phyloP scores from a whole-genome alignment of 2,329 filamentous ascomycete species.

The Scedosporium boydii region DNA sequence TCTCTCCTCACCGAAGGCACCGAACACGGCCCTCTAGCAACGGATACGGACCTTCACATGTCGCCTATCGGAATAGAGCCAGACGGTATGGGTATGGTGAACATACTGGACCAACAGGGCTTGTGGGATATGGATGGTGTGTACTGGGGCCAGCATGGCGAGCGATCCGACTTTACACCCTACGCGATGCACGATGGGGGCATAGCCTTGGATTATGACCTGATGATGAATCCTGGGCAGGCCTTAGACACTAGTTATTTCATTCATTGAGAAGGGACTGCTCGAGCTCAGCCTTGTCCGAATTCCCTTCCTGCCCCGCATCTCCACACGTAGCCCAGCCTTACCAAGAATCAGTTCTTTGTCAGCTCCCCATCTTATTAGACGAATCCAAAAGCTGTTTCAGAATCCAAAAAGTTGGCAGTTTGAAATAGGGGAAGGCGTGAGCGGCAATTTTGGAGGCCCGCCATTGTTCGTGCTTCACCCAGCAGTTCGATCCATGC shows the following conservation, averaged over 20 bases:
- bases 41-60: constrained; percentile 35
- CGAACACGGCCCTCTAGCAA: constrained; percentile 25
- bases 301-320: background rate
- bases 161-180: background rate
- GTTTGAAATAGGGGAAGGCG: too few relatives aligned
- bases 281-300: background rate
- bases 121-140: constrained; percentile 49
- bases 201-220: background rate
- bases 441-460: too few relatives aligned
- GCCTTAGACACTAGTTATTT: background rate
- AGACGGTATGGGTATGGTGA: constrained; percentile 40
- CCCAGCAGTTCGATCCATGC: too few relatives aligned
- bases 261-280: background rate
- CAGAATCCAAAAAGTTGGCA: too few relatives aligned
- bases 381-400: too few relatives aligned
- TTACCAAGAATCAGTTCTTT: too few relatives aligned
- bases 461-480: too few relatives aligned
- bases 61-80: constrained; percentile 42
- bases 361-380: too few relatives aligned
- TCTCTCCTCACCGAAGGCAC: constrained; percentile 20
- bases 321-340: too few relatives aligned
- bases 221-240: background rate
- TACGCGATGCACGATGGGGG: background rate
- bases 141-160: constrained; percentile 33
- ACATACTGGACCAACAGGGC: constrained; percentile 42